A percentile compares a stretch with the other conserved stretches of the same genome.
These are phyloP conservation scores for Plenodomus biglobosus DNA, from an alignment of 2,329 filamentous ascomycete genomes.

Conservation along the genomic window DNA sequence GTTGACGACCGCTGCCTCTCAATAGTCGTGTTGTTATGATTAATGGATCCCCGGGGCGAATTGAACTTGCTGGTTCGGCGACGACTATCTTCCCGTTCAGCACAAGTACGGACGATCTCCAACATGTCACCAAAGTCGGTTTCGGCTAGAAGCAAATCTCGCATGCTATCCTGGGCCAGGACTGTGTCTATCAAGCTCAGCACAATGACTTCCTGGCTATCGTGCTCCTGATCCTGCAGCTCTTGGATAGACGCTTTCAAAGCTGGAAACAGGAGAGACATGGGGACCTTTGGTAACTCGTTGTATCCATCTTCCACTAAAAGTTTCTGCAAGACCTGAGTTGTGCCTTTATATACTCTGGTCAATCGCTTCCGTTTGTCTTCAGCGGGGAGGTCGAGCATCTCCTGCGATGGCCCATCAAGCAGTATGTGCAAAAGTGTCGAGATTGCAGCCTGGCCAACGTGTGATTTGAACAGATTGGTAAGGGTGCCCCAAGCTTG, in stretches of 20 bases:
- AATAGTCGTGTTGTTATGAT: conserved; percentile 44
- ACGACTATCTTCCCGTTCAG: conserved; percentile 36
- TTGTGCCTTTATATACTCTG: conserved; percentile 34
- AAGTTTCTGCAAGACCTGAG: conserved; percentile 35
- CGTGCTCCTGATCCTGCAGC: conserved; percentile 19
- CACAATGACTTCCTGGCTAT: conserved; percentile 48
- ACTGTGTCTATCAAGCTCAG: conserved; percentile 51
- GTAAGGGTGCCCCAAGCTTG: conserved; percentile 70
- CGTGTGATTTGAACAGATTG: conserved; percentile 72
- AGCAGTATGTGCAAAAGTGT: conserved; percentile 61
- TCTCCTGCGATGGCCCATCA: conserved; percentile 26
- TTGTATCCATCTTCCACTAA: conserved; percentile 37
- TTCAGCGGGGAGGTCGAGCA: conserved; percentile 21
- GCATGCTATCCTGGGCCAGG: conserved; percentile 54
- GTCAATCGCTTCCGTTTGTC: conserved; percentile 20
- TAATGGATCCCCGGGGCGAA: conserved; percentile 25
- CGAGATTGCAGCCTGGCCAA: conserved; percentile 68
- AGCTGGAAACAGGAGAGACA: conserved; percentile 39
- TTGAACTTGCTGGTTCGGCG: conserved; percentile 5
- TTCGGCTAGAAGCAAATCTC: conserved; percentile 61
- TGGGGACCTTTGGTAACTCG: conserved; percentile 38
- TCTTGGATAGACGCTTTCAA: conserved; percentile 35
- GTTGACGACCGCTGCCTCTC: conserved; percentile 7
- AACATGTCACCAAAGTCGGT: conserved; percentile 68
- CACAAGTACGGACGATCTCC: conserved; percentile 60